phyloP scores from a whole-genome alignment of 106 monocot species.

The Hemerocallis citrina region DNA sequence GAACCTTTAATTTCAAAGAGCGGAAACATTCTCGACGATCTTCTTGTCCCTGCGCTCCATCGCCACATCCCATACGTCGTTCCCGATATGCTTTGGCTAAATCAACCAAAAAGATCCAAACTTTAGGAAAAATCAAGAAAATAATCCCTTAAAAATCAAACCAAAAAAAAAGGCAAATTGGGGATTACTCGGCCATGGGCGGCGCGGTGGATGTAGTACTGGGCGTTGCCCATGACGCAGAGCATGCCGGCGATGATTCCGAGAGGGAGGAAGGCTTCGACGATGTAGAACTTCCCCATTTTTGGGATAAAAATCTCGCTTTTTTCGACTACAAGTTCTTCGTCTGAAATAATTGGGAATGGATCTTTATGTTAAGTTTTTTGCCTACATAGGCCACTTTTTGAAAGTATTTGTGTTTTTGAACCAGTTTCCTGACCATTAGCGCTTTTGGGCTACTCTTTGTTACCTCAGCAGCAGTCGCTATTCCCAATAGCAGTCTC shows the following conservation, averaged over 20 bases:
- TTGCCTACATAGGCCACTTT: no score
- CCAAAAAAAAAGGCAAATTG: not conserved
- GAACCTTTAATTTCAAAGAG: constrained; percentile 35
- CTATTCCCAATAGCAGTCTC: no score
- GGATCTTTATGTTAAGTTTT: no score
- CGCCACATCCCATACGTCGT: constrained; percentile 87
- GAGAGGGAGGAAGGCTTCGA: constrained; percentile 90
- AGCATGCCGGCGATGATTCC: constrained; percentile 98
- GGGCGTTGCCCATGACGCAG: constrained; percentile 87
- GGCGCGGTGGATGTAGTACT: constrained; percentile 90
- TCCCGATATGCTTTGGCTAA: constrained; percentile 95
- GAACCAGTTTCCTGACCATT: no score
- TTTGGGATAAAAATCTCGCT: no score
- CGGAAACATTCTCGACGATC: constrained; percentile 35
- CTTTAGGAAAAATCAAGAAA: not conserved
- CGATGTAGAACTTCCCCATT: constrained; percentile 9
- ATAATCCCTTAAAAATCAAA: not conserved
- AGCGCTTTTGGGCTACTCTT: no score
- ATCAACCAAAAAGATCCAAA: not conserved
- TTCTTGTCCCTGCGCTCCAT: constrained; percentile 97
- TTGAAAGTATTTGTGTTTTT: no score
- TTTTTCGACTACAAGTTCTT: no score
- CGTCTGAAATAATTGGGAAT: no score
- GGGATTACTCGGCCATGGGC: constrained; percentile 69
- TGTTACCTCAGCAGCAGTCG: no score